These are phyloP conservation scores for Kodamaea nitidulidarum DNA, from an alignment of 805 yeast species.

Conservation along the genomic window DNA sequence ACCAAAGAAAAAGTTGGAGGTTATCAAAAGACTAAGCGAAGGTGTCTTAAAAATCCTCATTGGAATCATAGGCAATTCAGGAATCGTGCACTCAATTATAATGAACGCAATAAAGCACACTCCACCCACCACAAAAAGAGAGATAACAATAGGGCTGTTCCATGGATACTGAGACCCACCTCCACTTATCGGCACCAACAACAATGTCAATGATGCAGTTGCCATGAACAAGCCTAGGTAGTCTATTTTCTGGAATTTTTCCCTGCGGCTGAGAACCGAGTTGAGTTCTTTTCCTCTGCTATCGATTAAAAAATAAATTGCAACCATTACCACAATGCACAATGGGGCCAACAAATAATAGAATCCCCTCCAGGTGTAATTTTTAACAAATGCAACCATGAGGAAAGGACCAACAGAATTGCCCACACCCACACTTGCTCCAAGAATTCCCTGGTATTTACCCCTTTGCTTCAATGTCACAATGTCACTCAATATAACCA, in stretches of 20 bases:
- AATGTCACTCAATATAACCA: constrained; percentile 53
- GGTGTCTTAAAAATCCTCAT: constrained; percentile 37
- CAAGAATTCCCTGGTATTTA: constrained; percentile 53
- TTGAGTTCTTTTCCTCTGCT: constrained; percentile 25
- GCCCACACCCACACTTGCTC: constrained; percentile 48
- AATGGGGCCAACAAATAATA: constrained; percentile 47
- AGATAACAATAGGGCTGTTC: constrained; percentile 40
- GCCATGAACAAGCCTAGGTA: constrained; percentile 48
- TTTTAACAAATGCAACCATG: constrained; percentile 46
- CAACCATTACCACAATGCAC: constrained; percentile 26
- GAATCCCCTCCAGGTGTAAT: constrained; percentile 50
- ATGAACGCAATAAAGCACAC: constrained; percentile 39
- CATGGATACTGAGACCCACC: constrained; percentile 60
- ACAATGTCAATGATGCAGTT: constrained; percentile 44
- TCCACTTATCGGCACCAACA: constrained; percentile 55
- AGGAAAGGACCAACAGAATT: constrained; percentile 54
- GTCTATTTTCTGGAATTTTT: constrained; percentile 47
- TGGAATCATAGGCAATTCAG: constrained; percentile 55
- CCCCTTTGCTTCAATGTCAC: constrained; percentile 53
- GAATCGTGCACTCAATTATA: constrained; percentile 46
- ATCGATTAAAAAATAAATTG: constrained; percentile 35
- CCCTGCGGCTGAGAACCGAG: constrained; percentile 25
- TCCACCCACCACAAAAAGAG: constrained; percentile 35
- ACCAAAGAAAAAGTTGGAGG: constrained; percentile 45
- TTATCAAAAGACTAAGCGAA: constrained; percentile 29